phyloP scores from a whole-genome alignment of 768 basidiomycete genomes.

The Russula ochroleuca region DNA sequence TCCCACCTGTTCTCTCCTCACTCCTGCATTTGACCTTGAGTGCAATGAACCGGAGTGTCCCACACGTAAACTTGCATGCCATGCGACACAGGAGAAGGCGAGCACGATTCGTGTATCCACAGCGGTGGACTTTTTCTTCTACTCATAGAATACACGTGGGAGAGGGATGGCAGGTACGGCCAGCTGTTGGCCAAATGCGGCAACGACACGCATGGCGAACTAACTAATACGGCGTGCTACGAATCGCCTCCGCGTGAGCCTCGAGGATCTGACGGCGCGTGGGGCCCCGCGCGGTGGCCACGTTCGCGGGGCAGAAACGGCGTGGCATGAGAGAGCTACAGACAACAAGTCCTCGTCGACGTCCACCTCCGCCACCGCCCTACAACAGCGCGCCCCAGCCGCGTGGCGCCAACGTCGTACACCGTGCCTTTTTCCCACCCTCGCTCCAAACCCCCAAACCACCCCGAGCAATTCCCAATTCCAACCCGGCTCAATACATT shows the following conservation, averaged over 20 bases:
- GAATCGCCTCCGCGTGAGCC: conserved; percentile 16
- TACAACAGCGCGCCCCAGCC: conserved; percentile 13
- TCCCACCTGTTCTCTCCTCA: conserved; percentile 16
- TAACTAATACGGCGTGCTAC: conserved; percentile 13
- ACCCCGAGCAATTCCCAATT: conserved; percentile 7
- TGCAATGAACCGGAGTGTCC: conserved; percentile 20
- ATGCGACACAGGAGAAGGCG: neutral
- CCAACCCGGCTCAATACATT: neutral
- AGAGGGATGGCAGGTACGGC: conserved; percentile 13
- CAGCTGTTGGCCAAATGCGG: conserved; percentile 5
- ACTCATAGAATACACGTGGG: conserved; percentile 19
- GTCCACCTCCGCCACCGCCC: neutral
- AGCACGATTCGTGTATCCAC: conserved; percentile 14
- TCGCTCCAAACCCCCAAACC: neutral
- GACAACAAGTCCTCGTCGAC: neutral
- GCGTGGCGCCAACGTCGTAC: conserved; percentile 7
- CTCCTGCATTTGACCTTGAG: conserved; percentile 16
- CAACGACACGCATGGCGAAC: conserved; percentile 7
- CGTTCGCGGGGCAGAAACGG: conserved; percentile 17
- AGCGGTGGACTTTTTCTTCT: neutral
- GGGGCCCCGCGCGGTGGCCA: conserved; percentile 21
- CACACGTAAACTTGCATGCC: conserved; percentile 21
- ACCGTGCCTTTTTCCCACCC: conserved; percentile 20
- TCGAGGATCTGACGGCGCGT: conserved; percentile 19
- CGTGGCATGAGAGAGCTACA: neutral